These are phyloP conservation scores for Crithidia bombi DNA, from an alignment of 208 protist genomes.

Conservation along the genomic window DNA sequence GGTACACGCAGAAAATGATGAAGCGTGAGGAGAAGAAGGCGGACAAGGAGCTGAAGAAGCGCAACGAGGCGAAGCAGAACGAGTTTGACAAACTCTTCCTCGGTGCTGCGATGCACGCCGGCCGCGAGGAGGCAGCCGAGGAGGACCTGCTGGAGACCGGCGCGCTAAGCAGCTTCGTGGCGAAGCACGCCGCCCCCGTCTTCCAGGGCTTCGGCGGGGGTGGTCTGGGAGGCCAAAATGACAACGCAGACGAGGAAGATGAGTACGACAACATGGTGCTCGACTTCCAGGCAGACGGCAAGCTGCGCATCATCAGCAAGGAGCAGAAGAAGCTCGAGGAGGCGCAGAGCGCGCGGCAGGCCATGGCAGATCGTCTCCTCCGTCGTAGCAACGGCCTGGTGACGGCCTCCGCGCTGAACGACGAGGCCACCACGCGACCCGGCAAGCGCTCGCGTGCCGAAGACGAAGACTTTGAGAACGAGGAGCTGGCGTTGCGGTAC, in stretches of 20 bases:
- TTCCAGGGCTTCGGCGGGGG: slow-evolving; percentile 35
- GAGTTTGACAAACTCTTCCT: slow-evolving; percentile 88
- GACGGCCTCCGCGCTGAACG: slow-evolving; percentile 61
- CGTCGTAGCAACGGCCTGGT: slow-evolving; percentile 48
- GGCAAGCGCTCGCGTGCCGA: slow-evolving; percentile 72
- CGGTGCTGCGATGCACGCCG: slow-evolving; percentile 57
- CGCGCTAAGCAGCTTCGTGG: slow-evolving; percentile 79
- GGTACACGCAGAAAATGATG: slow-evolving; percentile 88
- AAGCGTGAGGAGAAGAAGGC: slow-evolving; percentile 82
- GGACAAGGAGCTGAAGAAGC: slow-evolving; percentile 64
- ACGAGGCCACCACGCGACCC: slow-evolving; percentile 37
- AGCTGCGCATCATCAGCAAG: slow-evolving; percentile 80
- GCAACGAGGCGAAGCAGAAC: slow-evolving; percentile 56
- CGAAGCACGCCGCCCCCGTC: slow-evolving; percentile 44
- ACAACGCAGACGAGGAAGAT: slow-evolving; percentile 45
- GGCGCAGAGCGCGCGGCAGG: slow-evolving; percentile 51
- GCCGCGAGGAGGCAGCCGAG: slow-evolving; percentile 53
- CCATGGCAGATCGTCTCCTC: slow-evolving; percentile 75
- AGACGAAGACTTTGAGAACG: slow-evolving; percentile 86
- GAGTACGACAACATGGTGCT: slow-evolving; percentile 82
- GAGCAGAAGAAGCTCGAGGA: slow-evolving; percentile 70
- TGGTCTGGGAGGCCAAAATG: slow-evolving; percentile 12
- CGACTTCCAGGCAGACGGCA: slow-evolving; percentile 75
- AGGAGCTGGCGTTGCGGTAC: slow-evolving; percentile 79
- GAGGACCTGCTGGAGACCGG: slow-evolving; percentile 80